These are phyloP conservation scores for Sanguinoderma infundibulare DNA, from an alignment of 1,284 basidiomycete species.

Conservation along the genomic window DNA sequence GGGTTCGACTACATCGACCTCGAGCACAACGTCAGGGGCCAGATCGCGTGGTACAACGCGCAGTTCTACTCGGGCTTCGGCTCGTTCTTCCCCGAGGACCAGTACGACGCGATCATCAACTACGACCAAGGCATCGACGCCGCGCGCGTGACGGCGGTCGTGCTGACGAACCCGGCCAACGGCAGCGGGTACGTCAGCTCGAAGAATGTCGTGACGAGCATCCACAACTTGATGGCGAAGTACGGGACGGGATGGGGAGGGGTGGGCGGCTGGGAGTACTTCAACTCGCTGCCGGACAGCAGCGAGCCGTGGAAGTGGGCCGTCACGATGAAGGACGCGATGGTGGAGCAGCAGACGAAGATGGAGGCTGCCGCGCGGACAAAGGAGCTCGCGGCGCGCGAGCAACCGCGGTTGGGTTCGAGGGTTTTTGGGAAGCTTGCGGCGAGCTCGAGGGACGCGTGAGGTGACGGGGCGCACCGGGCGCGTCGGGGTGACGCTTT, in stretches of 20 bases:
- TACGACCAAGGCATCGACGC: conserved; percentile 14
- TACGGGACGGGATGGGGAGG: conserved; percentile 18
- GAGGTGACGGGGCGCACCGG: not conserved
- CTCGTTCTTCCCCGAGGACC: conserved; percentile 14
- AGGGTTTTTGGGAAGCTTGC: conserved; percentile 3
- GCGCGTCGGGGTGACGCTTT: not conserved
- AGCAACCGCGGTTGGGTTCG: conserved; percentile 2
- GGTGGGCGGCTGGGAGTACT: conserved; percentile 20
- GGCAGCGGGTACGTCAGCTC: conserved; percentile 9
- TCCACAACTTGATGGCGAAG: conserved; percentile 11
- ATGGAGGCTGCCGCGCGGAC: conserved; percentile 10
- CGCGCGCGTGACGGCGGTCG: conserved; percentile 12
- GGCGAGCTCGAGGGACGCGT: not conserved
- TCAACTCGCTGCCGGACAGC: conserved; percentile 14
- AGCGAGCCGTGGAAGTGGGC: conserved; percentile 16
- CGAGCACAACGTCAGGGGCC: conserved; percentile 7
- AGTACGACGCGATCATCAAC: conserved; percentile 14
- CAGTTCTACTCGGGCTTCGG: conserved; percentile 21
- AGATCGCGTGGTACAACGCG: conserved; percentile 17
- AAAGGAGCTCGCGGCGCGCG: conserved; percentile 8
- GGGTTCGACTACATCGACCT: conserved; percentile 18
- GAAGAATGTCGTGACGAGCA: conserved; percentile 14
- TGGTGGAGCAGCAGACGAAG: conserved; percentile 13
- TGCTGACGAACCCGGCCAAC: conserved; percentile 16
- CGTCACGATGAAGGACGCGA: conserved; percentile 14